Percentiles rank a stretch among this genome's conserved stretches.
These are phyloP conservation scores for Yamadazyma spencermartinsiae DNA, from an alignment of 1,139 yeast genomes.

Conservation along the genomic window DNA sequence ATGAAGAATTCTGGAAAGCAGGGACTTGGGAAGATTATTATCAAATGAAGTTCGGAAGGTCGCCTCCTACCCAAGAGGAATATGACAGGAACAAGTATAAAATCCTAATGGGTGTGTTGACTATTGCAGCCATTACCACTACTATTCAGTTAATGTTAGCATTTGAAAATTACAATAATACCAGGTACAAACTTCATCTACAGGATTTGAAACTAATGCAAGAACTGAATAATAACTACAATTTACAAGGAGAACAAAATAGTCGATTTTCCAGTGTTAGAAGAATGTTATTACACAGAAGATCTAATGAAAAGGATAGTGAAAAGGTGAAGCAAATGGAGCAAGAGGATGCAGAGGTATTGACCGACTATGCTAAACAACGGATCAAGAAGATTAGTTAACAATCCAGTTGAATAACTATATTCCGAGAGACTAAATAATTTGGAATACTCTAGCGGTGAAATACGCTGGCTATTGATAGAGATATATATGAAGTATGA, in stretches of 20 bases:
- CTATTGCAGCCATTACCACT: conserved; percentile 40
- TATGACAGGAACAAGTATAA: conserved; percentile 46
- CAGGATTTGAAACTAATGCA: conserved; percentile 47
- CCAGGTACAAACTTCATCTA: conserved; percentile 27
- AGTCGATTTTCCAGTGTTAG: conserved; percentile 42
- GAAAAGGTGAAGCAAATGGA: conserved; percentile 19
- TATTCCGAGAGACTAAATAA: too few relatives aligned
- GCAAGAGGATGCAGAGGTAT: conserved; percentile 29
- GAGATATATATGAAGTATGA: background rate
- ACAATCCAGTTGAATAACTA: too few relatives aligned
- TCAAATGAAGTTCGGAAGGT: conserved; percentile 37
- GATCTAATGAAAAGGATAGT: conserved; percentile 31
- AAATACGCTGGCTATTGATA: too few relatives aligned
- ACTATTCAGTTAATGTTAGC: conserved; percentile 48
- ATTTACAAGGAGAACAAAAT: conserved; percentile 50
- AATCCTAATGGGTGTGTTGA: conserved; percentile 44
- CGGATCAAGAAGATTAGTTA: too few relatives aligned
- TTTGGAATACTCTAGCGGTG: too few relatives aligned
- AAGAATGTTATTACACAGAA: conserved; percentile 61
- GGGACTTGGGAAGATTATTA: conserved; percentile 74
- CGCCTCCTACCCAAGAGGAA: conserved; percentile 45
- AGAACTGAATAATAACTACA: conserved; percentile 49
- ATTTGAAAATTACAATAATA: conserved; percentile 35
- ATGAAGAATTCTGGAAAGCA: conserved; percentile 61
- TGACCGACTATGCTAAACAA: conserved; percentile 34